Conservation (phyloP, 768 basidiomycete species). For the Psilocybe azurescens region DNA sequence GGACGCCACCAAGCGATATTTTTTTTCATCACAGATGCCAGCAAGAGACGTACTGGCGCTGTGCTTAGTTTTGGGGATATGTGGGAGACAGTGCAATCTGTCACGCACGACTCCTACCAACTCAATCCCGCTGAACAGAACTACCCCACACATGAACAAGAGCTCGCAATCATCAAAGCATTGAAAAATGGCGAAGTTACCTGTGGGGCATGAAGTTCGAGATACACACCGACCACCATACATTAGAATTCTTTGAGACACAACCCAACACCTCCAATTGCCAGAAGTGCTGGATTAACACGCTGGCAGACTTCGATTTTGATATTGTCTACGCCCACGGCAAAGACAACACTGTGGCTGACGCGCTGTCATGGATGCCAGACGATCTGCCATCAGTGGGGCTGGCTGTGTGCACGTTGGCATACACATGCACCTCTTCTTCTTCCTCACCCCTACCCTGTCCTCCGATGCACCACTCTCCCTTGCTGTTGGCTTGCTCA, state of each 20-base stretch:
- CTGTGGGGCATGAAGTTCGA: constrained; percentile 22
- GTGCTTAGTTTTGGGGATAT: constrained; percentile 33
- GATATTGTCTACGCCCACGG: constrained; percentile 40
- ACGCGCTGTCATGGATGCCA: constrained; percentile 38
- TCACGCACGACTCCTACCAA: constrained; percentile 31
- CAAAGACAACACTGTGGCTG: constrained; percentile 36
- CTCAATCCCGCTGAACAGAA: constrained; percentile 33
- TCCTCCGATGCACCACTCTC: neutral
- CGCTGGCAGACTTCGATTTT: constrained; percentile 39
- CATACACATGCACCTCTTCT: no score
- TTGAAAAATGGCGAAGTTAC: constrained; percentile 28
- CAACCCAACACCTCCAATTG: constrained; percentile 35
- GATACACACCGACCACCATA: constrained; percentile 41
- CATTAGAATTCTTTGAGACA: constrained; percentile 34
- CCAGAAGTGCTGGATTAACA: constrained; percentile 38
- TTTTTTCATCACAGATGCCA: constrained; percentile 38
- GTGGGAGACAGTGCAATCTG: constrained; percentile 36
- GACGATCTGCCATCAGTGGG: neutral
- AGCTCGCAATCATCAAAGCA: constrained; percentile 39
- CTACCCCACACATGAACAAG: constrained; percentile 44
- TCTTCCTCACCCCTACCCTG: neutral
- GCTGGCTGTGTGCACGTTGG: neutral
- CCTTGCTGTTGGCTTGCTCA: neutral
- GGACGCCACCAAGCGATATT: constrained; percentile 22
- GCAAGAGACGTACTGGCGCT: constrained; percentile 31